A percentile compares a stretch with the other conserved stretches of the same genome.
phyloP scores from a whole-genome alignment of 495 filamentous ascomycete species.

The Articulospora tetracladia region DNA sequence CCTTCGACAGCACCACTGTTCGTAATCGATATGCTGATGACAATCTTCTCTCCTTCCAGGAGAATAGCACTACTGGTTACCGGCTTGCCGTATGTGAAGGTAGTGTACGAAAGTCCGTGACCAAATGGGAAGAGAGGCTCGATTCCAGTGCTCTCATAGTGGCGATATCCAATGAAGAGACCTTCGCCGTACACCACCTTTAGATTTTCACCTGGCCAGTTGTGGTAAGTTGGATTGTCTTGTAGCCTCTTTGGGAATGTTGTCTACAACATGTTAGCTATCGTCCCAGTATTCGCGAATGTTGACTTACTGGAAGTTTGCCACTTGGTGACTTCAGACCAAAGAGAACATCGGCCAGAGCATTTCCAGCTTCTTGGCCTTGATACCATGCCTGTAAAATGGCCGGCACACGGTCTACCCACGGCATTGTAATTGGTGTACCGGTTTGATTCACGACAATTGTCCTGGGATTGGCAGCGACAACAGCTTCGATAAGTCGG shows the following conservation, averaged over 20 bases:
- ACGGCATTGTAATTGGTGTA: slow-evolving; percentile 82
- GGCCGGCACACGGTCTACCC: slow-evolving; percentile 62
- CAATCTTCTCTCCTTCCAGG: slow-evolving; percentile 48
- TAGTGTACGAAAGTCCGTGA: slow-evolving; percentile 79
- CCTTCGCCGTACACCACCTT: slow-evolving; percentile 81
- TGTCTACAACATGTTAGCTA: slow-evolving; percentile 42
- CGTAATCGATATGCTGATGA: slow-evolving; percentile 58
- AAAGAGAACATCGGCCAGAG: slow-evolving; percentile 64
- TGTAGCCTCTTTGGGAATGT: slow-evolving; percentile 73
- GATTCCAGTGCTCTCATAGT: slow-evolving; percentile 70
- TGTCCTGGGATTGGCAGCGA: slow-evolving; percentile 67
- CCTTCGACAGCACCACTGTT: slow-evolving; percentile 65
- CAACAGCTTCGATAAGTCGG: slow-evolving; percentile 64
- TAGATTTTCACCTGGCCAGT: slow-evolving; percentile 78
- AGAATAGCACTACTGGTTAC: slow-evolving; percentile 46
- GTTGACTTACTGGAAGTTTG: slow-evolving; percentile 48
- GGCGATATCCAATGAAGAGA: slow-evolving; percentile 78
- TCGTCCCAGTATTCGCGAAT: background rate
- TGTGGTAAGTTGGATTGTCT: slow-evolving; percentile 79
- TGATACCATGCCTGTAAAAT: slow-evolving; percentile 72
- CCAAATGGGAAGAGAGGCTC: slow-evolving; percentile 75
- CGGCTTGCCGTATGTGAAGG: slow-evolving; percentile 64
- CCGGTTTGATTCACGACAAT: slow-evolving; percentile 82
- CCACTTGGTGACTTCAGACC: slow-evolving; percentile 63
- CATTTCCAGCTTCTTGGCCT: slow-evolving; percentile 66